A percentile compares a stretch with the other conserved stretches of the same genome.
These are phyloP conservation scores for Priceomyces castillae DNA, from an alignment of 805 yeast genomes.

Conservation along the genomic window DNA sequence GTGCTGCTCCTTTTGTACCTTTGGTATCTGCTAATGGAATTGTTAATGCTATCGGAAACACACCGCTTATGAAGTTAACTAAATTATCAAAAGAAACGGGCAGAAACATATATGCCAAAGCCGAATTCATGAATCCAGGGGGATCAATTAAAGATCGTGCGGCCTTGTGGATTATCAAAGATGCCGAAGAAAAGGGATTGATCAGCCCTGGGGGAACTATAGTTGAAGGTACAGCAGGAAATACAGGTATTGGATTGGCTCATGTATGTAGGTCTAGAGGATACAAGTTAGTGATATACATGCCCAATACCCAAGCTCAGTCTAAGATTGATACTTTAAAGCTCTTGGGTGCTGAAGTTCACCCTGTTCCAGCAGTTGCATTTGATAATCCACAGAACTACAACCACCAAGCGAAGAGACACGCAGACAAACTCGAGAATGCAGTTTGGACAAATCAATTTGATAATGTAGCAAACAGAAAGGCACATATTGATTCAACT, in stretches of 20 bases:
- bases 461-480: conserved; percentile 83
- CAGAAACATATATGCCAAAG: conserved; percentile 70
- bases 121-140: conserved; percentile 92
- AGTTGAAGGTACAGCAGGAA: conserved; percentile 93
- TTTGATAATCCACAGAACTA: conserved; percentile 78
- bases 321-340: conserved; percentile 72
- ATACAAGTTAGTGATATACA: conserved; percentile 79
- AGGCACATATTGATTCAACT: conserved; percentile 84
- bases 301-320: conserved; percentile 89
- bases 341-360: conserved; percentile 79
- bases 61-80: conserved; percentile 61
- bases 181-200: conserved; percentile 69
- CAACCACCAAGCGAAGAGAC: conserved; percentile 83
- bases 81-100: conserved; percentile 24
- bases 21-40: conserved; percentile 65
- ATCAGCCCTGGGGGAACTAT: conserved; percentile 78
- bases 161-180: conserved; percentile 70
- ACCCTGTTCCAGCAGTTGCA: conserved; percentile 87
- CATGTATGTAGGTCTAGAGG: conserved; percentile 78
- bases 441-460: conserved; percentile 95
- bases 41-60: conserved; percentile 87
- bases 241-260: conserved; percentile 92
- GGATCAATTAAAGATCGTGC: conserved; percentile 93
- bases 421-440: conserved; percentile 70
- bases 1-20: conserved; percentile 53